Conservation (phyloP, 306 rosid genomes). For the Vicia faba region DNA sequence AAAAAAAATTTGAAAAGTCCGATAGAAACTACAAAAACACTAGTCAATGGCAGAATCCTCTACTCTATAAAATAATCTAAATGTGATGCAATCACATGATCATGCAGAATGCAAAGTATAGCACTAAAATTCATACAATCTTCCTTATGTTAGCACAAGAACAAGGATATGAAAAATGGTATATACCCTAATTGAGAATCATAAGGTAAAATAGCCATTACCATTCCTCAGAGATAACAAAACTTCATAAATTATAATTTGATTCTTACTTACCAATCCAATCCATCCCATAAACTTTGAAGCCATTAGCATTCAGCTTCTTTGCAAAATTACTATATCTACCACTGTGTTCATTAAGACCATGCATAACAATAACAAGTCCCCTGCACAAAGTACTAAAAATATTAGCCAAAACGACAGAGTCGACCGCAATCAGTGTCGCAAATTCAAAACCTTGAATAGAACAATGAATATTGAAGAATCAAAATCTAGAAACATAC, state of each 20-base stretch:
- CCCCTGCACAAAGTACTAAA: slow-evolving; percentile 67
- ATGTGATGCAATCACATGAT: no score
- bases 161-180: no score
- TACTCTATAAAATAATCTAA: no score
- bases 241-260: background rate
- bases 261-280: slow-evolving; percentile 79
- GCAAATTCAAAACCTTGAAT: no score
- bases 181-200: no score
- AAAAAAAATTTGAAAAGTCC: no score
- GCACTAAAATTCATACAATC: no score
- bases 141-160: no score
- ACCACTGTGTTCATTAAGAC: slow-evolving; percentile 95
- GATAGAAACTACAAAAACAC: no score
- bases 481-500: slow-evolving; percentile 43
- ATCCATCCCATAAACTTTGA: slow-evolving; percentile 90
- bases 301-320: slow-evolving; percentile 78
- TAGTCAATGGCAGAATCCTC: no score
- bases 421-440: no score
- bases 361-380: slow-evolving; percentile 78
- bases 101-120: no score
- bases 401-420: slow-evolving; percentile 4
- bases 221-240: slow-evolving; percentile 12
- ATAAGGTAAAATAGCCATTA: slow-evolving; percentile 7
- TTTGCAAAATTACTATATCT: slow-evolving; percentile 81
- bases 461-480: background rate